Evolutionary conservation across 2,329 filamentous ascomycete genomes (phyloP), one percentile per base, ranked within the genome.

Genomic region (Trichoderma atrobrunneum): DNA sequence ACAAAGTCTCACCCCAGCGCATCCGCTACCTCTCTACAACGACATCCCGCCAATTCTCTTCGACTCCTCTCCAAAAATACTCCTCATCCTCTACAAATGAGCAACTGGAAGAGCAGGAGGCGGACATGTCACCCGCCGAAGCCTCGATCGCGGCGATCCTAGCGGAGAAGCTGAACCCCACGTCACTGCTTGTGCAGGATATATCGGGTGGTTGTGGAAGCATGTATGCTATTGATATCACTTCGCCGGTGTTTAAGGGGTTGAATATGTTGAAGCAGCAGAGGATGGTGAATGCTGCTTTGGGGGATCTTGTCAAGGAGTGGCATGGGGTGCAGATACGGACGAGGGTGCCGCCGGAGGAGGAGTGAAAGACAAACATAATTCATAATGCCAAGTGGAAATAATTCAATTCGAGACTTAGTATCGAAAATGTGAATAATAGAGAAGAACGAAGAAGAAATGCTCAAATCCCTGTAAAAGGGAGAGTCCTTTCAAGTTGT

Each of bases 311-410:
- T 80, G 90, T 96, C 77, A 93, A 93, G 84, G 84, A 85, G 51
- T 96, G 93, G 93, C 93, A 97, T 81, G 93, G 93, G 10, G 87
- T 96, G 73, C 93, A 95, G 84, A 85, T 97, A 77, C 90, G 90
- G 81, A 96, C 93, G 28, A 90, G 87, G 78, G 87, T 81, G 24
- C 79, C 81, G 3, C 63, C 77, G 14, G 75, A 76, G 26, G 69
- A 74, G 16, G 57, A 61, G 28, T 70, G 21, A 30, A 30, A 48
- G 39, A 48, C 8, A 48, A 48, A 48, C 16, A 48, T 30, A 30
- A 8, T 2, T 30, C 28, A 30, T 30, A 30, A 30, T 30, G 28
- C 28, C 28, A 30, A 30, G 7, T 8, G 28, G 28, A 30, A 30
- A 30, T 18, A 5, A 1, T 5, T 14, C 48, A 51, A 7, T 24